Evolutionary conservation across 139 green algal genomes (phyloP).

Genomic region (Closterium sp.): DNA sequence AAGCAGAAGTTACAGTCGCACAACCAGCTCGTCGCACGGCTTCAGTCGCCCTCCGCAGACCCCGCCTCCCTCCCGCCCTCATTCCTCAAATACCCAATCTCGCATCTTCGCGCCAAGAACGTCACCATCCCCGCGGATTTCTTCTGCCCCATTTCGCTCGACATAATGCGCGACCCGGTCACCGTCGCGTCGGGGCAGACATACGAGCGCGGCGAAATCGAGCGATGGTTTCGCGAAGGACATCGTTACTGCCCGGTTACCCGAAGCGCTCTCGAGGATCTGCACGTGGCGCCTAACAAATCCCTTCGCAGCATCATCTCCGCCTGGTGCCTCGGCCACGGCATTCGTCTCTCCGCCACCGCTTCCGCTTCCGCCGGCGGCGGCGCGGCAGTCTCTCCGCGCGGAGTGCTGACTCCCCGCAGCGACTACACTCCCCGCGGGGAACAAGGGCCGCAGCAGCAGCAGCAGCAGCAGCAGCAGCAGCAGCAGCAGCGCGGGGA

Average conservation of each 20-base stretch:
- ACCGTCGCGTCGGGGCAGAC: conserved; percentile 25
- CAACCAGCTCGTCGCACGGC: background rate
- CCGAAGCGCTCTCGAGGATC: background rate
- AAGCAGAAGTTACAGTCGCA: background rate
- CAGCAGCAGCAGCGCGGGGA: too few relatives aligned
- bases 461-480: too few relatives aligned
- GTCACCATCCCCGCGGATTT: conserved; percentile 2
- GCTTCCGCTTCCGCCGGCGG: background rate
- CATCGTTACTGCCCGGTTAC: conserved; percentile 3
- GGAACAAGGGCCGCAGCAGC: too few relatives aligned
- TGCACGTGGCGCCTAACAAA: conserved; percentile 3
- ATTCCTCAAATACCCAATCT: background rate
- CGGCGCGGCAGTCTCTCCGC: background rate
- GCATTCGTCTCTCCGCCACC: background rate
- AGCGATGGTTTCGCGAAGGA: conserved; percentile 10
- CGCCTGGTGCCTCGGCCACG: background rate
- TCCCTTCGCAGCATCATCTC: conserved; percentile 7
- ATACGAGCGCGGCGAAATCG: conserved; percentile 5
- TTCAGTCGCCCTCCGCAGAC: background rate
- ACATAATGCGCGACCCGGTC: conserved; percentile 30
- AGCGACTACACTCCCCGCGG: background rate
- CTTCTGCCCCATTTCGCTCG: conserved; percentile 19
- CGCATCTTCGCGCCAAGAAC: background rate
- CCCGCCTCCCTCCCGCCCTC: background rate
- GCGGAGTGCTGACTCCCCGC: background rate